These are phyloP conservation scores for Leishmania gerbilli DNA, from an alignment of 208 protist species.

Conservation along the genomic window DNA sequence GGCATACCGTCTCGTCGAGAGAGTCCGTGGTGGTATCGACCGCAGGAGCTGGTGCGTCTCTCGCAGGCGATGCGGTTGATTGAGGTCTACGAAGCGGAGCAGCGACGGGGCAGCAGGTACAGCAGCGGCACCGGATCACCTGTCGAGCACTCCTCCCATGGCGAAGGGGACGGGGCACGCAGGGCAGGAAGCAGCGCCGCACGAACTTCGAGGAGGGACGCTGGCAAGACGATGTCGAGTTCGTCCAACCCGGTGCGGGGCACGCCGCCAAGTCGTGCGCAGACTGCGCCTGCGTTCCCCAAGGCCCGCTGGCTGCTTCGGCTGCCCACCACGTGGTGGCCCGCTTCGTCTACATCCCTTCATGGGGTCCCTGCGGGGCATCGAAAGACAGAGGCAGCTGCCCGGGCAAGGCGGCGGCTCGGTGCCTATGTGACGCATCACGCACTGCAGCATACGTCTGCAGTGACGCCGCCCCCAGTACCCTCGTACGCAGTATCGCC, in stretches of 20 bases:
- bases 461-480: slow-evolving; percentile 1
- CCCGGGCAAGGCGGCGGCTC: slow-evolving; percentile 10
- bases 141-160: not conserved
- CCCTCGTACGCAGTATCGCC: slow-evolving; percentile 1
- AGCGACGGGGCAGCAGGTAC: not conserved
- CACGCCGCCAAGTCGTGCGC: not conserved
- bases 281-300: not conserved
- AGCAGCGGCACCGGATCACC: not conserved
- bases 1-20: not conserved
- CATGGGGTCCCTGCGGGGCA: not conserved
- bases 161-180: not conserved
- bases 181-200: slow-evolving; percentile 2
- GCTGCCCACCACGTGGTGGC: slow-evolving; percentile 27
- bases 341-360: slow-evolving; percentile 7
- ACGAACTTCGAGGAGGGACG: not conserved
- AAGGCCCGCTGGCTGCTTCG: slow-evolving; percentile 16
- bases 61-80: slow-evolving; percentile 23
- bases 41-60: slow-evolving; percentile 37
- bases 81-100: slow-evolving; percentile 12
- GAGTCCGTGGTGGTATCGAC: slow-evolving; percentile 26
- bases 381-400: not conserved
- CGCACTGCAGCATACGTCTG: slow-evolving; percentile 11
- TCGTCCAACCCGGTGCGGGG: slow-evolving; percentile 3
- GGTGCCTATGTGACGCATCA: slow-evolving; percentile 24
- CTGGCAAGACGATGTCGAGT: not conserved